Evolutionary conservation across 164 flowering plant species (phyloP).

Genomic region (Berberis thunbergii): DNA sequence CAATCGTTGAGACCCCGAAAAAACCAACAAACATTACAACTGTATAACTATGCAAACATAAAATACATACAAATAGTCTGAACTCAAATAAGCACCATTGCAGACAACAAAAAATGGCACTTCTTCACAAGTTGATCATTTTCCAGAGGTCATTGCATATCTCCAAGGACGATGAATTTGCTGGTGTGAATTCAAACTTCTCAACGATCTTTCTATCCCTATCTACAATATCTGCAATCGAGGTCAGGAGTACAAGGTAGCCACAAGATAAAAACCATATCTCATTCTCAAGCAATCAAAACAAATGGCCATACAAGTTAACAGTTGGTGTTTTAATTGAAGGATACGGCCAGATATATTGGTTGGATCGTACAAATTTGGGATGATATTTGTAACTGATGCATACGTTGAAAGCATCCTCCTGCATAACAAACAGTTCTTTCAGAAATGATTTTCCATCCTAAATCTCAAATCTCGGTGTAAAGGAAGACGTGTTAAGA

Average conservation of each 20-base stretch:
- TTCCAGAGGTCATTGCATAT: conserved; percentile 62
- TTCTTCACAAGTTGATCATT: conserved; percentile 28
- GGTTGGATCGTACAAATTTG: conserved; percentile 35
- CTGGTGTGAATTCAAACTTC: conserved; percentile 48
- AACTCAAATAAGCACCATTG: no score
- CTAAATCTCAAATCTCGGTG: no score
- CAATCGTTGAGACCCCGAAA: no score
- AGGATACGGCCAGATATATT: conserved; percentile 81
- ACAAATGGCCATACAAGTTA: background rate
- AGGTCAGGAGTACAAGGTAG: conserved; percentile 22
- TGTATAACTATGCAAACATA: no score
- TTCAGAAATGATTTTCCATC: no score
- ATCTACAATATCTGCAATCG: conserved; percentile 51
- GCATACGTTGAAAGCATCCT: conserved; percentile 75
- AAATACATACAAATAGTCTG: no score
- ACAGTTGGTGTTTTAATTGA: background rate
- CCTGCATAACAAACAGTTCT: conserved; percentile 29
- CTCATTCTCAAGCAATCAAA: background rate
- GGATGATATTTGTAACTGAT: conserved; percentile 68
- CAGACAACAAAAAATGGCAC: background rate
- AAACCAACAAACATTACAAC: no score
- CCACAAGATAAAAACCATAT: background rate
- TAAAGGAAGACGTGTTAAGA: no score
- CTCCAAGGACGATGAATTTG: conserved; percentile 26
- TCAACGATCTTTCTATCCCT: conserved; percentile 38